phyloP scores from a whole-genome alignment of 139 green algal genomes.

The Micractinium sp. region DNA sequence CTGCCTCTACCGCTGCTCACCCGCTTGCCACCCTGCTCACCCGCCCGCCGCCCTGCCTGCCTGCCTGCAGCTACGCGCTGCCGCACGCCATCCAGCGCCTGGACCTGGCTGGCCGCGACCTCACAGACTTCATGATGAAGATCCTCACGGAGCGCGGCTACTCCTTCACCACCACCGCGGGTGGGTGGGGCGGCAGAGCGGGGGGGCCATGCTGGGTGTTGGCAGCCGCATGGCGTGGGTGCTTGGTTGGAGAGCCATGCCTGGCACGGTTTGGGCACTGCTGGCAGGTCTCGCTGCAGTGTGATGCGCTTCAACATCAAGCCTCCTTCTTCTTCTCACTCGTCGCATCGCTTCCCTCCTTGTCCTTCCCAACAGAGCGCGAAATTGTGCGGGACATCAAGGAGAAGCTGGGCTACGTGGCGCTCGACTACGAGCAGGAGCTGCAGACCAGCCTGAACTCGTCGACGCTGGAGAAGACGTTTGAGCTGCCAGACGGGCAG shows the following conservation, averaged over 20 bases:
- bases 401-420: conserved; percentile 99
- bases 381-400: conserved; percentile 99
- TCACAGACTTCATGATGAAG: conserved; percentile 98
- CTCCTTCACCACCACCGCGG: conserved; percentile 96
- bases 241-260: too few species aligned
- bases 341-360: neutral
- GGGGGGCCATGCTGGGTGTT: neutral
- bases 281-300: too few species aligned
- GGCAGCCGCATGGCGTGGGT: too few species aligned
- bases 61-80: conserved; percentile 79
- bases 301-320: too few species aligned
- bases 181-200: neutral
- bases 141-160: conserved; percentile 94
- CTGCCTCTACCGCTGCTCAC: neutral
- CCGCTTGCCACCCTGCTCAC: neutral
- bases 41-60: neutral
- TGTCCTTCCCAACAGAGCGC: conserved; percentile 66
- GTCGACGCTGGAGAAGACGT: conserved; percentile 94
- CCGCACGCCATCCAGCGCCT: conserved; percentile 96
- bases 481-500: conserved; percentile 93
- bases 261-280: too few species aligned
- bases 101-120: conserved; percentile 95
- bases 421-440: conserved; percentile 98
- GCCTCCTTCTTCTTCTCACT: neutral
- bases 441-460: conserved; percentile 77